Base-by-base conservation (phyloP, 2,329 filamentous ascomycete genomes). In the Fusarium mundagurra region DNA sequence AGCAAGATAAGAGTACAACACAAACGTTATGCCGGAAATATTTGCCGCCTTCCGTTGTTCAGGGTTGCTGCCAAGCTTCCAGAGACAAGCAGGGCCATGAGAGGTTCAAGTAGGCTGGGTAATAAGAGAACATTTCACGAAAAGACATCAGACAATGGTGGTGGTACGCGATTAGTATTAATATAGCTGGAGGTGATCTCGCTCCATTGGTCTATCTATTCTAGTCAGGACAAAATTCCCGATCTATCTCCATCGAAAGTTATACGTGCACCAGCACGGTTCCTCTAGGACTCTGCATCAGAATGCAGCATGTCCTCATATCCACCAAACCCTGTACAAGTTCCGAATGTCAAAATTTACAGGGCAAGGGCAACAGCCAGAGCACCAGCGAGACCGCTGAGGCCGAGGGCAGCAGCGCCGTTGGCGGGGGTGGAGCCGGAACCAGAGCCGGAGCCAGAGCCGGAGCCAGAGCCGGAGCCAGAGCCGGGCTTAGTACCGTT, bases 101-200 rank as follows among this genome's bases (percentile, higher is more conserved):
- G 41, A 69, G 36, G 53, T 43, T 71, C 51, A 50, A 60, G 27
- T 24, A 34, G 29, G n/a, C 48, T 27, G 20, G 27, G 17, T 24
- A 13, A 24, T 44, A 57, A 53, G 9, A 22, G 16, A 16, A 31
- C n/a, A 59, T 54, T 61, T 53, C 62, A 71, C 47, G 34, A 20
- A 20, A n/a, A 14, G 33, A 31, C 14, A 14, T 17, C n/a, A 47
- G 27, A 36, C 43, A 57, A 61, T 51, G 66, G 62, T 61, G 76
- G 66, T 61, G 76, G 64, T 76, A 64, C 67, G 75, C 67, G 63
- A 78, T 78, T 78, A 78, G 62, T 70, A 78, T 78, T 78, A 78
- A 78, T 73, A 65, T 76, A 70, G 61, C 59, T 55, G 71, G 77
- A 77, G 51, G 73, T 68, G 57, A 48, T 61, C 33, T 53, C 31